phyloP scores from a whole-genome alignment of 371 early-diverging fungal genomes.

The Catenaria anguillulae region DNA sequence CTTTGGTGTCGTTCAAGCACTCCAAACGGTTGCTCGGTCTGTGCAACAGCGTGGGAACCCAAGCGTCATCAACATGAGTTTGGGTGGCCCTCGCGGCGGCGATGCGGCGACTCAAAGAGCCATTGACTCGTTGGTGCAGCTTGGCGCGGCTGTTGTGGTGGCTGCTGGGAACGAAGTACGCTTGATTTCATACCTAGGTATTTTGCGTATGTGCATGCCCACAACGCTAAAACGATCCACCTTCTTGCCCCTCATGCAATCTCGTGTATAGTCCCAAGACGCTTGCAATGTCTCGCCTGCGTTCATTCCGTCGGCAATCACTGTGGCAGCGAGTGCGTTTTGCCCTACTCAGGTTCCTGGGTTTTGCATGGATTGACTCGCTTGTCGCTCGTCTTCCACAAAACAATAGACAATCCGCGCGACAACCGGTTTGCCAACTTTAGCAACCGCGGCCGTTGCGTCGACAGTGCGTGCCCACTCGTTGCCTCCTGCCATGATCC shows the following conservation, averaged over 20 bases:
- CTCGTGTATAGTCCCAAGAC: too few species aligned
- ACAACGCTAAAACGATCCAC: too few species aligned
- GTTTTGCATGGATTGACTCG: too few species aligned
- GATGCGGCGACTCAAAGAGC: constrained; percentile 1
- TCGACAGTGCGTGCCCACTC: too few species aligned
- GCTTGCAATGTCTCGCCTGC: constrained; percentile 20
- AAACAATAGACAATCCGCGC: too few species aligned
- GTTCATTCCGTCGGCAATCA: not conserved
- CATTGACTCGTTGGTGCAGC: constrained; percentile 8
- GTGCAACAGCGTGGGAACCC: not conserved
- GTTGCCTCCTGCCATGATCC: too few species aligned
- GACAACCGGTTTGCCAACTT: not conserved
- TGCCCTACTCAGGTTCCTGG: too few species aligned
- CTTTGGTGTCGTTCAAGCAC: not conserved
- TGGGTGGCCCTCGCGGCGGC: constrained; percentile 12
- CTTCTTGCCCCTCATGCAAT: too few species aligned
- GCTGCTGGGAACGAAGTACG: constrained; percentile 48
- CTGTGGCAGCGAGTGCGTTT: not conserved
- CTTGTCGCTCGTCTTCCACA: too few species aligned
- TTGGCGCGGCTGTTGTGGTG: constrained; percentile 19
- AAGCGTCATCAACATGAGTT: too few species aligned
- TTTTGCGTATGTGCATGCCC: too few species aligned
- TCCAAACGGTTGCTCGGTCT: not conserved
- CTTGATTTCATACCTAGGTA: too few species aligned
- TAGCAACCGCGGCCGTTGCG: not conserved